A percentile compares a stretch with the other conserved stretches of the same genome.
Conservation (phyloP, 2,329 filamentous ascomycete genomes). For the Monosporascus sp. region DNA sequence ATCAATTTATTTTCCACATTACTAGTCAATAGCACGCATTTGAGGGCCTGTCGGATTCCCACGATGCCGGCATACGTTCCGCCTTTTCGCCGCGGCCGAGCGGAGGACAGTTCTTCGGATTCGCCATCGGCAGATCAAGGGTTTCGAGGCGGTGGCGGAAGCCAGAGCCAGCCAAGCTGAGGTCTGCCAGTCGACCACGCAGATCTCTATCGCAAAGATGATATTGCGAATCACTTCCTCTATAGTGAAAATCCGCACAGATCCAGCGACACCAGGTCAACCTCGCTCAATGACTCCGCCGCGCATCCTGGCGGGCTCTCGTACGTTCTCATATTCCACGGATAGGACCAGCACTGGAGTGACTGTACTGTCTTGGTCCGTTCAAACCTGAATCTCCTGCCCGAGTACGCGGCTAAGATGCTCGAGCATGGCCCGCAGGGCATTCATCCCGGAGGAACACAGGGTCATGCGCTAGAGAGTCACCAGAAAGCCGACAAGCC, state of each 20-base stretch:
- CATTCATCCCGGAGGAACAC: not conserved
- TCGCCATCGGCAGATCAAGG: not conserved
- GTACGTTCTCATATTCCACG: slow-evolving; percentile 14
- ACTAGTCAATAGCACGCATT: too few relatives aligned
- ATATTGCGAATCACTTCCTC: slow-evolving; percentile 16
- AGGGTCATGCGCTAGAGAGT: not conserved
- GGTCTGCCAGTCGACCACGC: slow-evolving; percentile 7
- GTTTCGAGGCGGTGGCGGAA: not conserved
- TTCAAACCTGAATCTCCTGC: slow-evolving; percentile 15
- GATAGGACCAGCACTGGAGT: slow-evolving; percentile 18
- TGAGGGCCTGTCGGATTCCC: too few relatives aligned
- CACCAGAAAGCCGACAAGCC: not conserved
- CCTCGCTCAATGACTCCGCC: slow-evolving; percentile 16
- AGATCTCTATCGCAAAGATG: slow-evolving; percentile 6
- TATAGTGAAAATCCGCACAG: not conserved
- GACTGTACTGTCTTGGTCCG: slow-evolving; percentile 20
- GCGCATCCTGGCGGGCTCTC: slow-evolving; percentile 11
- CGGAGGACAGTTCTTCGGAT: not conserved
- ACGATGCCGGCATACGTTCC: not conserved
- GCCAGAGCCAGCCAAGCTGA: slow-evolving; percentile 6
- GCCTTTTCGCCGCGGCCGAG: not conserved
- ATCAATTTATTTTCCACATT: too few relatives aligned
- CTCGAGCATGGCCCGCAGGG: slow-evolving; percentile 16
- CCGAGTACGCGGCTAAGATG: slow-evolving; percentile 17
- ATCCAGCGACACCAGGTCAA: not conserved